Percentiles rank a stretch among this genome's conserved stretches.
Evolutionary conservation across 345 rosid species (phyloP).

Genomic region (Camelina laxa): DNA sequence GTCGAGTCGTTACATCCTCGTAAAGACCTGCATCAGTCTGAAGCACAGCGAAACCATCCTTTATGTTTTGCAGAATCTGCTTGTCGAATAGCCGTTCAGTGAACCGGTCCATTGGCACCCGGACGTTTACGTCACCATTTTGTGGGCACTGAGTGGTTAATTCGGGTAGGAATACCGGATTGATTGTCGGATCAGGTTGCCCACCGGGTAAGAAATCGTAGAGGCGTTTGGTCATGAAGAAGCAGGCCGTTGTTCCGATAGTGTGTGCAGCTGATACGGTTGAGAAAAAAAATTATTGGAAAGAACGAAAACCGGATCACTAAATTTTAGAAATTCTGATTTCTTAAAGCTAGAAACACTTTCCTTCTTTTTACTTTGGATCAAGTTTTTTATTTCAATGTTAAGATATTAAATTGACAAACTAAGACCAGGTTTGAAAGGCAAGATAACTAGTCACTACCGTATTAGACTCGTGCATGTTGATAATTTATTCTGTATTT

Average conservation of each 20-base stretch:
- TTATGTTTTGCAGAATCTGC: conserved; percentile 62
- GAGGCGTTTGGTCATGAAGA: conserved; percentile 76
- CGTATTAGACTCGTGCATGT: conserved; percentile 14
- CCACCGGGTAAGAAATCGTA: conserved; percentile 57
- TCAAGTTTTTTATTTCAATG: neutral
- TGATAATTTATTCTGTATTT: neutral
- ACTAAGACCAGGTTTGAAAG: neutral
- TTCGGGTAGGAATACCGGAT: conserved; percentile 51
- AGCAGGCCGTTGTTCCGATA: conserved; percentile 87
- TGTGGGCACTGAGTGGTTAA: conserved; percentile 56
- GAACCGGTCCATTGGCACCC: conserved; percentile 61
- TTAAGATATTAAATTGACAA: neutral
- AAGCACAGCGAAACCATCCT: conserved; percentile 70
- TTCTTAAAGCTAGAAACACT: neutral
- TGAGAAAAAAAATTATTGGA: neutral
- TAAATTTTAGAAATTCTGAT: neutral
- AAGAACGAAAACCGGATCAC: neutral
- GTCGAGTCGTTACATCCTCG: conserved; percentile 55
- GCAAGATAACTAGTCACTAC: neutral
- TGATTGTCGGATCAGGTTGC: conserved; percentile 66
- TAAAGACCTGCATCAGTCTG: conserved; percentile 75
- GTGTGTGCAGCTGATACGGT: conserved; percentile 70
- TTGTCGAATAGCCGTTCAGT: conserved; percentile 59
- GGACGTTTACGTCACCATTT: conserved; percentile 61
- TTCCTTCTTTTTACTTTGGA: neutral